Base-by-base conservation (phyloP, 805 yeast species). In the Myxozyma vanderwaltii region DNA sequence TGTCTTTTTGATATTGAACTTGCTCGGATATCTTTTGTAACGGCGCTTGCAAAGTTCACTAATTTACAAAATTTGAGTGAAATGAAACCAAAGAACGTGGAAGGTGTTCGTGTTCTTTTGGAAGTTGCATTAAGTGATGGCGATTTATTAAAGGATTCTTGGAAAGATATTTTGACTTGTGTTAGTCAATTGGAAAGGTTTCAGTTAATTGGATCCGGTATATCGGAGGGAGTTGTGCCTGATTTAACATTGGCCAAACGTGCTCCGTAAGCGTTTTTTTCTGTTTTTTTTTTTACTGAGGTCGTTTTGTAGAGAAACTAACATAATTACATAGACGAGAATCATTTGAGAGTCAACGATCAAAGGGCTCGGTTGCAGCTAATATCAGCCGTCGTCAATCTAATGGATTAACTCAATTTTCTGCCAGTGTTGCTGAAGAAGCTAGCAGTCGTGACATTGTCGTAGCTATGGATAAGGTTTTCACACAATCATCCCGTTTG, bases 171-270 rank as follows among this genome's bases (percentile, higher is more conserved):
- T 26, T 78, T 94, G 65, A 80, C 86, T 1, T 84, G 91, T 1
- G 84, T 91, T 52, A 90, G 97, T 1, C 97, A 92, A 74, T 82
- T 94, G 49, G 99, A 95, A 72, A 81, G 98, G 70, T 77, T 91
- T 58, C 96, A 91, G 72, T 77, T 94, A 52, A 84, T 91, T 52
- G 88, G 96, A 0, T 86, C 88, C 66, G 98, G 97, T 54, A 82
- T 89, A 54, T 89, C 89, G 61, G 89, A 92, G 26, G 86, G 84
- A 33, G 79, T 85, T 1, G 83, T 92, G 61, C 97, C 98, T 1
- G 97, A 91, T 75, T 87, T 91, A 29, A 76, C 88, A 6, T 82
- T 81, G 59, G 96, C 96, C 1, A 83, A 89, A 68, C 69, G 86
- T 39, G 86, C 87, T 19, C 41, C 56, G 61, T 80, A 64, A 6